These are phyloP conservation scores for Erodium maritimum DNA, from an alignment of 345 rosid genomes.

Conservation along the genomic window DNA sequence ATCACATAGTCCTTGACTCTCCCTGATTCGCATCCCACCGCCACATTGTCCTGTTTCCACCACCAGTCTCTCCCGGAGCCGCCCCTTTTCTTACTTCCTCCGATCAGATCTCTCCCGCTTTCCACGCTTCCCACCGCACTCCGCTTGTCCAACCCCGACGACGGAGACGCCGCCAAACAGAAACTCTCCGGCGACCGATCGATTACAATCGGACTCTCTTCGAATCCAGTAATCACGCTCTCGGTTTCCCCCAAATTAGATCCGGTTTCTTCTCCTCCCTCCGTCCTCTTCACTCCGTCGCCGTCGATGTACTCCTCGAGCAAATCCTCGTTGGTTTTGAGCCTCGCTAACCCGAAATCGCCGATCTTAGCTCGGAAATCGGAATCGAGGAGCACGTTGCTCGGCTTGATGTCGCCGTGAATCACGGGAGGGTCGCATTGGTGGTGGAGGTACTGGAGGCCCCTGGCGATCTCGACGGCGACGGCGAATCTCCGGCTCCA, in stretches of 20 bases:
- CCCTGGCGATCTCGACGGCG: constrained; percentile 57
- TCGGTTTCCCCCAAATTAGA: constrained; percentile 54
- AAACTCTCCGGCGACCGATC: constrained; percentile 58
- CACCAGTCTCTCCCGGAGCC: constrained; percentile 39
- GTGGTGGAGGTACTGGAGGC: constrained; percentile 58
- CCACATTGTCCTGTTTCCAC: constrained; percentile 53
- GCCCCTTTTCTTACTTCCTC: constrained; percentile 15
- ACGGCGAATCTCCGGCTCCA: constrained; percentile 54
- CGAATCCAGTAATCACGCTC: constrained; percentile 57
- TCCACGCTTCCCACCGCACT: constrained; percentile 19
- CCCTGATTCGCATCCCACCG: constrained; percentile 21
- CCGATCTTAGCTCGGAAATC: constrained; percentile 57
- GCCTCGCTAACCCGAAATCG: constrained; percentile 78
- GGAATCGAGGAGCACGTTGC: constrained; percentile 65
- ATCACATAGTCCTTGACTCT: constrained; percentile 69
- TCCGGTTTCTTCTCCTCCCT: constrained; percentile 46
- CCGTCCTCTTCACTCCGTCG: constrained; percentile 20
- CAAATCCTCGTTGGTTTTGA: constrained; percentile 10
- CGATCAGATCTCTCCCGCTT: constrained; percentile 4
- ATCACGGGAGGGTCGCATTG: constrained; percentile 53
- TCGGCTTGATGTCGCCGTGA: constrained; percentile 86
- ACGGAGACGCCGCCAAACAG: constrained; percentile 35
- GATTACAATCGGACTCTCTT: constrained; percentile 42
- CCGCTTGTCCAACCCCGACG: constrained; percentile 25
- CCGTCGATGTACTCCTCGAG: constrained; percentile 10